Conservation (phyloP, 2,329 filamentous ascomycete genomes). For the Dactylellina sp. region DNA sequence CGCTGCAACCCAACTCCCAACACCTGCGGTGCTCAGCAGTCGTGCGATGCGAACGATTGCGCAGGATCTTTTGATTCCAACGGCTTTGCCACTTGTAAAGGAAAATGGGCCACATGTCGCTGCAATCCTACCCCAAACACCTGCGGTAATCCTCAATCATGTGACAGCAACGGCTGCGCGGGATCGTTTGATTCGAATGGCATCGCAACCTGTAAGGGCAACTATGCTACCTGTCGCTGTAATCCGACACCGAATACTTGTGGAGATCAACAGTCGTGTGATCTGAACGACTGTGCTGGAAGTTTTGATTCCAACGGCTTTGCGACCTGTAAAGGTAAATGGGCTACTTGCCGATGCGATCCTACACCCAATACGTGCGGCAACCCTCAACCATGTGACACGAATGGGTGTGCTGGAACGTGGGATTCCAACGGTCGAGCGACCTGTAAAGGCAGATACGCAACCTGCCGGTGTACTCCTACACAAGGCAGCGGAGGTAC, state of each 20-base stretch:
- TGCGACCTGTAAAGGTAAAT: slow-evolving; percentile 20
- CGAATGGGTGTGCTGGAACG: slow-evolving; percentile 3
- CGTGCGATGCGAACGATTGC: slow-evolving; percentile 8
- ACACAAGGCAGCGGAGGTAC: slow-evolving; percentile 12
- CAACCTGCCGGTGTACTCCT: slow-evolving; percentile 19
- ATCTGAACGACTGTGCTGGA: slow-evolving; percentile 6
- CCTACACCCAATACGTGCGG: slow-evolving; percentile 14
- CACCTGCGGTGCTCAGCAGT: slow-evolving; percentile 1
- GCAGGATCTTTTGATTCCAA: slow-evolving; percentile 15
- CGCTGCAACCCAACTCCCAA: not conserved
- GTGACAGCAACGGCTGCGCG: slow-evolving; percentile 7
- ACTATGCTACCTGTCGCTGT: slow-evolving; percentile 19
- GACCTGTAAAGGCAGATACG: slow-evolving; percentile 31
- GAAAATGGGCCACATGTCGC: slow-evolving; percentile 4
- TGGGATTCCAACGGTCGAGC: slow-evolving; percentile 20
- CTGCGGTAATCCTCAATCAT: slow-evolving; percentile 15
- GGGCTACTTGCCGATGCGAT: slow-evolving; percentile 1
- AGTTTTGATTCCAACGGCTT: slow-evolving; percentile 12
- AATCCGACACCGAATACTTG: slow-evolving; percentile 16
- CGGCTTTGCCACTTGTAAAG: slow-evolving; percentile 10
- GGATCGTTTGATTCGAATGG: slow-evolving; percentile 26
- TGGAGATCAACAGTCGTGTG: slow-evolving; percentile 9
- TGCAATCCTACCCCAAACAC: slow-evolving; percentile 18
- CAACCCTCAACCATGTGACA: slow-evolving; percentile 10
- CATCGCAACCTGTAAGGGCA: slow-evolving; percentile 12